Conservation (phyloP, 2,329 filamentous ascomycete genomes). For the Aspergillus carbonarius region DNA sequence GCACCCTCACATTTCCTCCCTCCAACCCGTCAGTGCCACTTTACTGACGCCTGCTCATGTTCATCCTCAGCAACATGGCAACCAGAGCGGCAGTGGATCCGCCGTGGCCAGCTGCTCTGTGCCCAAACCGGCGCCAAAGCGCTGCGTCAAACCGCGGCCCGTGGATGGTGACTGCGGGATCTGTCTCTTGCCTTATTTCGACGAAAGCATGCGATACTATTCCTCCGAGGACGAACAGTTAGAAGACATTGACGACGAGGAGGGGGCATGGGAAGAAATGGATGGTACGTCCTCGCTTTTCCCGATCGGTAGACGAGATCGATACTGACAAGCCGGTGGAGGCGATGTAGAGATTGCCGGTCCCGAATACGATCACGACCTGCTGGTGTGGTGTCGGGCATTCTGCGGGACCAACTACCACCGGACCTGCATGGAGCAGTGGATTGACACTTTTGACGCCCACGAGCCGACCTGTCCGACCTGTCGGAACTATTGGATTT, state of each 20-base stretch:
- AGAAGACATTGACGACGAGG: background rate
- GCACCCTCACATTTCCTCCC: background rate
- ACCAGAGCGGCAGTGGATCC: background rate
- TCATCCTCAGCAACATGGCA: background rate
- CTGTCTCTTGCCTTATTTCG: background rate
- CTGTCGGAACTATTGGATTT: conserved; percentile 13
- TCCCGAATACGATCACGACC: background rate
- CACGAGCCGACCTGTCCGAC: conserved; percentile 14
- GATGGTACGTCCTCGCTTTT: background rate
- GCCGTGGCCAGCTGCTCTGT: too few species aligned
- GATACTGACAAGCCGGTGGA: background rate
- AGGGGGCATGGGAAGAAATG: background rate
- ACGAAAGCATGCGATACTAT: background rate
- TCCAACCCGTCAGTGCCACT: background rate
- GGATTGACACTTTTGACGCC: conserved; percentile 7
- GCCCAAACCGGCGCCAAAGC: background rate
- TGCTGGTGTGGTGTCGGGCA: conserved; percentile 15
- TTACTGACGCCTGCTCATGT: background rate
- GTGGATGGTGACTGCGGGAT: conserved; percentile 14
- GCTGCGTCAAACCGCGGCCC: background rate
- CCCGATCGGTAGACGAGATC: background rate
- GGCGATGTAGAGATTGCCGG: background rate
- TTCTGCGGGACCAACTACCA: conserved; percentile 22
- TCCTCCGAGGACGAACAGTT: background rate
- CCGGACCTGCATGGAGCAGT: conserved; percentile 12